Percentiles rank a stretch among this genome's conserved stretches.
These are phyloP conservation scores for Cercospora sesami DNA, from an alignment of 2,329 filamentous ascomycete species.

Conservation along the genomic window DNA sequence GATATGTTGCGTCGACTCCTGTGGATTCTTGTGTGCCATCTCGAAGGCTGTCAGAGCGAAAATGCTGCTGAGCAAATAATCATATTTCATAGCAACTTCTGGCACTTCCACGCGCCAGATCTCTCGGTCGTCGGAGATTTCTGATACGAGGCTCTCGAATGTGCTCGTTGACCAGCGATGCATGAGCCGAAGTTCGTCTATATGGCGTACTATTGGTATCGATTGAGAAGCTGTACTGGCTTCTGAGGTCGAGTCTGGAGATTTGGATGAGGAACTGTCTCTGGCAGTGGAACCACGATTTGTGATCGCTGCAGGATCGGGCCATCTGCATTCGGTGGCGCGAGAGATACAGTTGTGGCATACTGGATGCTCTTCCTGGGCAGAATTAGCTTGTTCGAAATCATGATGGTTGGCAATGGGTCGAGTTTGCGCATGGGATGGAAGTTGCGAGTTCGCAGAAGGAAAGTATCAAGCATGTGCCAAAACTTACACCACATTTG, in stretches of 20 bases:
- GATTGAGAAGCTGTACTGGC: slow-evolving; percentile 2
- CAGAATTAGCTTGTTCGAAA: not conserved
- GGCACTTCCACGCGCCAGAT: slow-evolving; percentile 17
- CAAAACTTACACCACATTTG: slow-evolving; percentile 16
- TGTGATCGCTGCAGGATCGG: not conserved
- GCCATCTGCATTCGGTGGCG: slow-evolving; percentile 18
- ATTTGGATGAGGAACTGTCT: slow-evolving; percentile 4
- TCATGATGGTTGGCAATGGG: not conserved
- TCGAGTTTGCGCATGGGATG: not conserved
- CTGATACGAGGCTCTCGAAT: slow-evolving; percentile 15
- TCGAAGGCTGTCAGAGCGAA: slow-evolving; percentile 23
- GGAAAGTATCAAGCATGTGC: not conserved
- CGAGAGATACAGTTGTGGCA: slow-evolving; percentile 22
- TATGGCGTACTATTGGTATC: not conserved
- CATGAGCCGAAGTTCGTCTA: slow-evolving; percentile 25
- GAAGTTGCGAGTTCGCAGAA: not conserved
- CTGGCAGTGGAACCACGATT: not conserved
- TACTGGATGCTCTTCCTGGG: slow-evolving; percentile 15
- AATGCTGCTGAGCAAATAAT: slow-evolving; percentile 21
- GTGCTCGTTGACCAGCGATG: slow-evolving; percentile 27
- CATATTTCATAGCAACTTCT: slow-evolving; percentile 20
- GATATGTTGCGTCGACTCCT: slow-evolving; percentile 13
- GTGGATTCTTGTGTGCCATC: slow-evolving; percentile 16
- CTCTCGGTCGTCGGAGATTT: slow-evolving; percentile 16
- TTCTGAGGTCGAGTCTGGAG: slow-evolving; percentile 7